Percentiles rank a stretch among this genome's conserved stretches.
These are phyloP conservation scores for Tephrocybe sp. DNA, from an alignment of 768 basidiomycete genomes.

Conservation along the genomic window DNA sequence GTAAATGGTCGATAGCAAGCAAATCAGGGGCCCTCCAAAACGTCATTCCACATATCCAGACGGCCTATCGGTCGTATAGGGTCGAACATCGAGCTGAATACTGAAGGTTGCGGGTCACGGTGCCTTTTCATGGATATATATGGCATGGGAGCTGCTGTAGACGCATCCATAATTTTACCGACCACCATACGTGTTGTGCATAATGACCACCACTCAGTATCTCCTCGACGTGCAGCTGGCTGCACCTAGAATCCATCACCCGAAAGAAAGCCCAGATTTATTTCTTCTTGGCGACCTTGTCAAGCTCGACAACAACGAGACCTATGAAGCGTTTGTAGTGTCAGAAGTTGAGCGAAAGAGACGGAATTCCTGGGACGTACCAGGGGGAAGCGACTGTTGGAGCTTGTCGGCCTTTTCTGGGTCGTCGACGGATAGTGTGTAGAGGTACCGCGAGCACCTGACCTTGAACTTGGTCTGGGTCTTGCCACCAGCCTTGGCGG, in stretches of 20 bases:
- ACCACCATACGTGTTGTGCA: slow-evolving; percentile 25
- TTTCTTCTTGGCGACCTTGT: slow-evolving; percentile 73
- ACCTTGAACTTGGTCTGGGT: slow-evolving; percentile 97
- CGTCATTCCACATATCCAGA: too few species aligned
- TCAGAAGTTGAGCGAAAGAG: neutral
- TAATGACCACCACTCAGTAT: slow-evolving; percentile 13
- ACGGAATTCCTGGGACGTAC: slow-evolving; percentile 54
- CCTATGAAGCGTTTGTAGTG: slow-evolving; percentile 37
- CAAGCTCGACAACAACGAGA: slow-evolving; percentile 70
- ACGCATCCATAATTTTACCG: slow-evolving; percentile 31
- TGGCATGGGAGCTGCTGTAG: slow-evolving; percentile 28
- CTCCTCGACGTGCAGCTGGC: slow-evolving; percentile 19
- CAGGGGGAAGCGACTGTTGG: slow-evolving; percentile 91
- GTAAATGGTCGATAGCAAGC: too few species aligned
- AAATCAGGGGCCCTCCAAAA: too few species aligned
- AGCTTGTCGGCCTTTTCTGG: slow-evolving; percentile 99
- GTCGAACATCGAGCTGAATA: too few species aligned
- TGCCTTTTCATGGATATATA: slow-evolving; percentile 14
- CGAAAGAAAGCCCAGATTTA: slow-evolving; percentile 34
- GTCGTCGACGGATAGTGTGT: slow-evolving; percentile 96
- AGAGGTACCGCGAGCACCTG: slow-evolving; percentile 93
- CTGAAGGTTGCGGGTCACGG: neutral
- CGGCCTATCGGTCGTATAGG: too few species aligned
- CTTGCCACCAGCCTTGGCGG: slow-evolving; percentile 70
- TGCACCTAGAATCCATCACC: slow-evolving; percentile 22